Base-by-base conservation (phyloP, 306 rosid genomes). In the Quercus alba region DNA sequence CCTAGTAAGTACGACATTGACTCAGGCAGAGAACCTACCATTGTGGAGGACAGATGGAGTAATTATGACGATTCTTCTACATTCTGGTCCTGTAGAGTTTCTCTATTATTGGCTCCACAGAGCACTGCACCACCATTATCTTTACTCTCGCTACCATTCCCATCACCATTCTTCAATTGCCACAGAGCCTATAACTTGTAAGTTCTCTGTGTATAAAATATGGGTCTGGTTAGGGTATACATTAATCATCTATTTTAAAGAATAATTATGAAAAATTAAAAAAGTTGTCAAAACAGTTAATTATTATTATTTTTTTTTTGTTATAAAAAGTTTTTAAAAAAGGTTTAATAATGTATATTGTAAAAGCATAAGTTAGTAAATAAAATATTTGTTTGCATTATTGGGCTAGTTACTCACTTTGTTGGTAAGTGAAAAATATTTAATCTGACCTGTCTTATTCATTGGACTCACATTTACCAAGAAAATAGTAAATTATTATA, bases 61-160 rank as follows among this genome's bases (percentile, higher is more conserved):
- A 8, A 28, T 88, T 3, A 25, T 75, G 6, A 78, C 77, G 0
- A 31, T 81, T 46, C 73, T 88, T 18, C 61, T 88, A 1, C 91
- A 88, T 70, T 79, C 83, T 19, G 78, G 87, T 14, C 83, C 77
- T 0, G 86, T 84, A 35, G 90, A 87, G 75, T 87, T 82, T 10
- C 67, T 87, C 3, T 80, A 87, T 46, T 87, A 87, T 64, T 87
- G 90, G 90, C 58, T 87, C 13, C 90, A 87, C 26, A 87, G 85
- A 82, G 90, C 88, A 30, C 85, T 87, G n/a, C 90, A 87, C 68
- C 90, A 87, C 66, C 90, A 80, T 72, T 87, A 26, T 20, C 90
- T 87, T 5, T 87, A 87, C 64, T 80, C 85, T 55, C 84, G 86
- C 73, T 84, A 84, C 56, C 90, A 87, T 46, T 87, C 90, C 20